A percentile compares a stretch with the other conserved stretches of the same genome.
phyloP scores from a whole-genome alignment of 306 rosid genomes.

The Sicyos edulis region DNA sequence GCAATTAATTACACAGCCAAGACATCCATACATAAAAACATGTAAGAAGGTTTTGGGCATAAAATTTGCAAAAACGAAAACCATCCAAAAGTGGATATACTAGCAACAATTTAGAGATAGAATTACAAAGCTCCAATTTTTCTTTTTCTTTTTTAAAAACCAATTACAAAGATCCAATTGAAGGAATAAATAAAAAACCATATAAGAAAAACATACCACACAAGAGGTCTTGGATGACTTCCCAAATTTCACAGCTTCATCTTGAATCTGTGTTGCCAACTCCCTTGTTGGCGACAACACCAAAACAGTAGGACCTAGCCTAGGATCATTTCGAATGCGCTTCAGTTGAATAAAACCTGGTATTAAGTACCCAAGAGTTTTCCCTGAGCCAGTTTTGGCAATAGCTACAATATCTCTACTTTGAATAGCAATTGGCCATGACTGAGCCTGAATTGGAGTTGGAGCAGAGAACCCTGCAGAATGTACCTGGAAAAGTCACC shows the following conservation, averaged over 20 bases:
- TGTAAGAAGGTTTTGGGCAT: background rate
- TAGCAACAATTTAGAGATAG: background rate
- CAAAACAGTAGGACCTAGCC: slow-evolving; percentile 73
- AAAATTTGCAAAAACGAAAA: background rate
- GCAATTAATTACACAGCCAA: background rate
- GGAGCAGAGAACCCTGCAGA: slow-evolving; percentile 96
- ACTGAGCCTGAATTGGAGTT: slow-evolving; percentile 98
- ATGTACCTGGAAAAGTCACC: slow-evolving; percentile 82
- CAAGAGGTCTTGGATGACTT: slow-evolving; percentile 78
- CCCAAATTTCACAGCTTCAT: slow-evolving; percentile 93
- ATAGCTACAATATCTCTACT: slow-evolving; percentile 93
- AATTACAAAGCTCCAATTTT: slow-evolving; percentile 1
- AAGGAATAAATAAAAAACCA: background rate
- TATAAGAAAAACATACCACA: slow-evolving; percentile 45
- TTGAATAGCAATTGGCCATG: slow-evolving; percentile 99
- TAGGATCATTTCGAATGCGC: slow-evolving; percentile 58
- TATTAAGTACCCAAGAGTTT: slow-evolving; percentile 89
- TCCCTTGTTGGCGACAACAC: slow-evolving; percentile 97
- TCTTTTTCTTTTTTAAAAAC: too few species aligned
- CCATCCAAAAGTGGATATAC: background rate
- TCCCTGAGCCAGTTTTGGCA: slow-evolving; percentile 99
- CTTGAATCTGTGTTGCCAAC: slow-evolving; percentile 95
- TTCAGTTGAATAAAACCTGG: slow-evolving; percentile 90
- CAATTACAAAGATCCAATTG: slow-evolving; percentile 4
- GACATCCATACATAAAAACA: background rate